These are phyloP conservation scores for Olyra latifolia DNA, from an alignment of 176 grass and related monocot species.

Conservation along the genomic window DNA sequence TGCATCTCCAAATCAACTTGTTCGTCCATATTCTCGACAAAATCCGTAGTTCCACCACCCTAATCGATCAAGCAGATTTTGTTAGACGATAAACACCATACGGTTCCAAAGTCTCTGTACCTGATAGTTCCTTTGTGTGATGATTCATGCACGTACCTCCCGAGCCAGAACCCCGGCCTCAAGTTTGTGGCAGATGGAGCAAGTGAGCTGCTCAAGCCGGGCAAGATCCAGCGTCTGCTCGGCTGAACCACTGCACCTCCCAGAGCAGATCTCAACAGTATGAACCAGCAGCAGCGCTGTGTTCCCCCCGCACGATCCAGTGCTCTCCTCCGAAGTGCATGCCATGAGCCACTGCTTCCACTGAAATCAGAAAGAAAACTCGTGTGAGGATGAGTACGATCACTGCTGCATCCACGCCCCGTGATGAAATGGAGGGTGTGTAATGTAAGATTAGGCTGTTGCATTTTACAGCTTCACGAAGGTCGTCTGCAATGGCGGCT, in stretches of 20 bases:
- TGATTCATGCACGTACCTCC: constrained; percentile 16
- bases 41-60: not conserved
- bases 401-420: no score
- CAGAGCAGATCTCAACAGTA: constrained; percentile 47
- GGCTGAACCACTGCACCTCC: not conserved
- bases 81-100: not conserved
- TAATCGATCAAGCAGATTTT: not conserved
- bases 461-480: constrained; percentile 9
- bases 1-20: constrained; percentile 22
- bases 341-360: constrained; percentile 57
- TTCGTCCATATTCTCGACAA: not conserved
- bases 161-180: not conserved
- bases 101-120: not conserved
- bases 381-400: no score
- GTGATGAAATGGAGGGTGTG: no score
- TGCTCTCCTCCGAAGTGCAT: not conserved
- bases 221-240: not conserved
- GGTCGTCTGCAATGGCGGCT: not conserved
- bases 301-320: not conserved
- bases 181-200: constrained; percentile 46
- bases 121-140: not conserved
- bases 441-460: not conserved
- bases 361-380: constrained; percentile 2
- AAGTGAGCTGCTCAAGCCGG: constrained; percentile 22
- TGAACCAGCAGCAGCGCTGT: constrained; percentile 37